Percentiles rank a stretch among this genome's conserved stretches.
Conservation (phyloP, 192 early-diverging fungal species). For the Chytriomyces sp. region DNA sequence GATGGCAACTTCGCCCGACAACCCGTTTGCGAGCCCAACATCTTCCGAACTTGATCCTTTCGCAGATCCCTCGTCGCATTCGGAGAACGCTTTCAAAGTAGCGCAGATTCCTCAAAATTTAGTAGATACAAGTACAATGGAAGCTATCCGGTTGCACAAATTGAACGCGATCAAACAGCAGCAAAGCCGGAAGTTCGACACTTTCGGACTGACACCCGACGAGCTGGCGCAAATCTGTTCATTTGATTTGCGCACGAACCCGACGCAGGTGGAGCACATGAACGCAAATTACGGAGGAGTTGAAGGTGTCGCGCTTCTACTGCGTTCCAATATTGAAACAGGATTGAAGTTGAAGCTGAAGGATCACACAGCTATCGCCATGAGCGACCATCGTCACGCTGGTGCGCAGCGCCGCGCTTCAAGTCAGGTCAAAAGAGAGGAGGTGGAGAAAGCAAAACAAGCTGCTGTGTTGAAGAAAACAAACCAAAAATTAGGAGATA, state of each 20-base stretch:
- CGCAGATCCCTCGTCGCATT: not conserved
- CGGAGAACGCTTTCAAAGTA: not conserved
- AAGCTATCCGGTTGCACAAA: conserved; percentile 14
- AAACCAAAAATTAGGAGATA: not conserved
- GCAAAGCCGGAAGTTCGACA: conserved; percentile 11
- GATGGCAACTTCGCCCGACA: not conserved
- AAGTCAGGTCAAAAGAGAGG: not conserved
- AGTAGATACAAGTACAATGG: conserved; percentile 4
- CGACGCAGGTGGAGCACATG: conserved; percentile 39
- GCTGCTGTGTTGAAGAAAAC: not conserved
- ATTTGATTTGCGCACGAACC: conserved; percentile 51
- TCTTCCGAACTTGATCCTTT: not conserved
- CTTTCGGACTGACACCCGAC: conserved; percentile 40
- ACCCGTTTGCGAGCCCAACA: not conserved
- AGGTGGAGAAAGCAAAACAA: not conserved
- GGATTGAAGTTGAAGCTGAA: conserved; percentile 44
- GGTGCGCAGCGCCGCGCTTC: not conserved
- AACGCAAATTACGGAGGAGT: conserved; percentile 51
- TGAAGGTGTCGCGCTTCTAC: conserved; percentile 46
- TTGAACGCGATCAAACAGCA: conserved; percentile 18
- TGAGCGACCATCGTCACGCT: not conserved
- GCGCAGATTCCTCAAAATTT: not conserved
- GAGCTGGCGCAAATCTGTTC: conserved; percentile 49
- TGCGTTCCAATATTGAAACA: conserved; percentile 45
- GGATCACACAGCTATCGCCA: conserved; percentile 15